Evolutionary conservation across 257 asterid genomes (phyloP).

Genomic region (Lycium barbarum): DNA sequence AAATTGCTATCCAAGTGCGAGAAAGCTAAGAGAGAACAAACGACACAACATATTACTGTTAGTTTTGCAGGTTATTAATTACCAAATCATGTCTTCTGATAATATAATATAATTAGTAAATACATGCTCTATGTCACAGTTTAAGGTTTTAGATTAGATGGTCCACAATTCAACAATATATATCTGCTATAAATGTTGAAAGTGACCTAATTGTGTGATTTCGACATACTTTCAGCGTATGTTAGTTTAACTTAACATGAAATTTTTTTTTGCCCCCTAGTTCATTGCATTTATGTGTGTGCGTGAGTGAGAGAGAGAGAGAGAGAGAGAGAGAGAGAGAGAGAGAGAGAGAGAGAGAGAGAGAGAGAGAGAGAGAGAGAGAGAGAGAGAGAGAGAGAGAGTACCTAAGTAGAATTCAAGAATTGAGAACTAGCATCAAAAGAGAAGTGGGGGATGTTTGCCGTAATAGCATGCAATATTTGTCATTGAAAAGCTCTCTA

Average conservation of each 20-base stretch:
- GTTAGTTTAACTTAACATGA: background rate
- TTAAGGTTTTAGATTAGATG: too few relatives aligned
- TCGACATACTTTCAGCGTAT: background rate
- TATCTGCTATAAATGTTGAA: too few relatives aligned
- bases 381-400: background rate
- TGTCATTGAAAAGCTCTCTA: background rate
- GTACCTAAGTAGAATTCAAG: constrained; percentile 26
- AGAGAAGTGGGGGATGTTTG: background rate
- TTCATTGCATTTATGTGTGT: background rate
- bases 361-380: background rate
- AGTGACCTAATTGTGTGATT: too few relatives aligned
- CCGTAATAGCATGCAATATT: background rate
- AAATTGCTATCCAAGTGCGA: background rate
- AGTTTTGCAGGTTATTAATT: background rate
- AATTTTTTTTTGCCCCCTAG: too few relatives aligned
- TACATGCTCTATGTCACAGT: too few relatives aligned
- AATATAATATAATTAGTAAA: too few relatives aligned
- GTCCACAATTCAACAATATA: too few relatives aligned
- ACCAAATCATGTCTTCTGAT: too few relatives aligned
- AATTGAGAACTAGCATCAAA: background rate
- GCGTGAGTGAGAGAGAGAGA: background rate
- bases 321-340: background rate
- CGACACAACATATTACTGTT: background rate
- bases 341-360: background rate
- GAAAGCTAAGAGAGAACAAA: background rate